Evolutionary conservation across 2,329 filamentous ascomycete genomes (phyloP).

Genomic region (Cadophora luteo-olivacea): DNA sequence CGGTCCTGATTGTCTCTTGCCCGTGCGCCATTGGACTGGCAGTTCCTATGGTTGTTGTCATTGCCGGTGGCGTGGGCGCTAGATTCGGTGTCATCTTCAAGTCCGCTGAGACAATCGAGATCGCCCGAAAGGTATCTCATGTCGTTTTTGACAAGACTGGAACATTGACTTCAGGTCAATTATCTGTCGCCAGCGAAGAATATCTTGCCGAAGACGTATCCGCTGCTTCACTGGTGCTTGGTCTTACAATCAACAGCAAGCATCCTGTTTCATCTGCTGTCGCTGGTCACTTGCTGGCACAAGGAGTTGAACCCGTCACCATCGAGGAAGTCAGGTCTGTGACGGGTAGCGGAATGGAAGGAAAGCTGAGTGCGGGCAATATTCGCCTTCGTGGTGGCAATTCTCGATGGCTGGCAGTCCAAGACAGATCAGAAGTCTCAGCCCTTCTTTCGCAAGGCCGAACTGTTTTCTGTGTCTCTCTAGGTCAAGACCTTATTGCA

Average conservation of each 20-base stretch:
- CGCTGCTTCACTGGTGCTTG: conserved; percentile 35
- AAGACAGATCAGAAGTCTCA: conserved; percentile 45
- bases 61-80: conserved; percentile 71
- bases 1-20: conserved; percentile 75
- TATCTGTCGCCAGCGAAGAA: conserved; percentile 52
- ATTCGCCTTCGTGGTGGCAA: conserved; percentile 55
- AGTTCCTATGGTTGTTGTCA: conserved; percentile 78
- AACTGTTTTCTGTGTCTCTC: conserved; percentile 56
- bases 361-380: conserved; percentile 33
- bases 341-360: conserved; percentile 52
- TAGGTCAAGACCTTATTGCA: conserved; percentile 47
- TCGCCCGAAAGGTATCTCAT: conserved; percentile 64
- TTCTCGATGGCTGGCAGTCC: conserved; percentile 53
- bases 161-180: conserved; percentile 71
- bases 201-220: conserved; percentile 36
- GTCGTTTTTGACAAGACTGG: conserved; percentile 85
- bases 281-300: conserved; percentile 42
- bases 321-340: conserved; percentile 48
- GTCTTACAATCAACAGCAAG: conserved; percentile 43
- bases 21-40: conserved; percentile 76
- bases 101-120: conserved; percentile 67
- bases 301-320: conserved; percentile 29
- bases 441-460: conserved; percentile 46
- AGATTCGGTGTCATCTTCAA: conserved; percentile 72
- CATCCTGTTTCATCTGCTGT: conserved; percentile 45